Conservation (phyloP, 305 asterid genomes). For the Rubia balearica region DNA sequence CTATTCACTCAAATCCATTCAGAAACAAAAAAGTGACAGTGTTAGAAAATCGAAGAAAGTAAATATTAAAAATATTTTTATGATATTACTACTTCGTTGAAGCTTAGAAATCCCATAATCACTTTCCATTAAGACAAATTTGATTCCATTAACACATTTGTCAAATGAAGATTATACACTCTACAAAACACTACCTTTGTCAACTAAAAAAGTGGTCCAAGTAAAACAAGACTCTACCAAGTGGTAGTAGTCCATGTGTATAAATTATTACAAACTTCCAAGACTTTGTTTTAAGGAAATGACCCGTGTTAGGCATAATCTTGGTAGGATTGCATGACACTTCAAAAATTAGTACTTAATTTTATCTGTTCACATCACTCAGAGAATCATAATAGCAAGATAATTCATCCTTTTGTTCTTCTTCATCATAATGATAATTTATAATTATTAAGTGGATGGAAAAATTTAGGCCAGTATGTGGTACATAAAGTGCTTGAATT, state of each 20-base stretch:
- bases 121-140: neutral
- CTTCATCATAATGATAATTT: no score
- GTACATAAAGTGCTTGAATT: no score
- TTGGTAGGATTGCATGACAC: neutral
- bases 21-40: neutral
- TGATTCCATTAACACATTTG: constrained; percentile 12
- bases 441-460: no score
- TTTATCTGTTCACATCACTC: neutral
- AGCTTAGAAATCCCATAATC: neutral
- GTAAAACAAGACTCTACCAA: neutral
- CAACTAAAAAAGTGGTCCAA: constrained; percentile 11
- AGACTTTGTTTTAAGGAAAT: neutral
- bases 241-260: neutral
- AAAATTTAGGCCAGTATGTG: no score
- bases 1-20: no score
- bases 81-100: no score
- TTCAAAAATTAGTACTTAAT: neutral
- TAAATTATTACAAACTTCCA: no score
- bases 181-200: constrained; percentile 9
- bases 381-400: neutral
- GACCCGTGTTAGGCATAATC: constrained; percentile 11
- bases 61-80: no score
- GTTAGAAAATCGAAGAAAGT: neutral
- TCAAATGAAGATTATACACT: neutral
- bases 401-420: no score